Evolutionary conservation across 1,284 basidiomycete species (phyloP).

Genomic region (Ceratobasidium sp.): DNA sequence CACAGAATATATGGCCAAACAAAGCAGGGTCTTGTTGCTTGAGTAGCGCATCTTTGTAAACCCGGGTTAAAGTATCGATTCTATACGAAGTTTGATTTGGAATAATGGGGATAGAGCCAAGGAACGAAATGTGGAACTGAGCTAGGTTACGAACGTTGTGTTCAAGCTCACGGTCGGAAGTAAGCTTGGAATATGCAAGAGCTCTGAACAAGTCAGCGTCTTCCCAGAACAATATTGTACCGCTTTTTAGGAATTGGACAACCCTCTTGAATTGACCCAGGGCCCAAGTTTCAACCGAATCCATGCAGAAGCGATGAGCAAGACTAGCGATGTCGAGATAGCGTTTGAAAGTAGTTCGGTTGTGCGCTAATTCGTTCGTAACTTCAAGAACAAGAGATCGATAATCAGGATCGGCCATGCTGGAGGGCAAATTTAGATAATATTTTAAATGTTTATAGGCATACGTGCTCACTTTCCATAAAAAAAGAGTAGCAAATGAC

Average conservation of each 20-base stretch:
- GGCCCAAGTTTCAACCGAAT: not conserved
- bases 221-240: not conserved
- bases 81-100: too few species aligned
- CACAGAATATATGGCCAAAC: constrained; percentile 16
- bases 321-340: constrained; percentile 23
- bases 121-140: not conserved
- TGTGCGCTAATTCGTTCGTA: not conserved
- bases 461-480: not conserved
- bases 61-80: not conserved
- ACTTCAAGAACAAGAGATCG: not conserved
- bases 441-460: not conserved
- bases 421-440: not conserved
- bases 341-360: not conserved
- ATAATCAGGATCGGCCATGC: constrained; percentile 5
- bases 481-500: not conserved
- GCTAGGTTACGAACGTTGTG: not conserved
- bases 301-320: constrained; percentile 9
- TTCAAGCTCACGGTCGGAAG: not conserved
- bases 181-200: not conserved
- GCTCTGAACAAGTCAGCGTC: not conserved
- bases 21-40: constrained; percentile 2
- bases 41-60: constrained; percentile 11
- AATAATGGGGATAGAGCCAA: too few species aligned
- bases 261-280: not conserved
- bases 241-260: not conserved